These are phyloP conservation scores for Mucor racemosus DNA, from an alignment of 371 early-diverging fungal genomes.

Conservation along the genomic window DNA sequence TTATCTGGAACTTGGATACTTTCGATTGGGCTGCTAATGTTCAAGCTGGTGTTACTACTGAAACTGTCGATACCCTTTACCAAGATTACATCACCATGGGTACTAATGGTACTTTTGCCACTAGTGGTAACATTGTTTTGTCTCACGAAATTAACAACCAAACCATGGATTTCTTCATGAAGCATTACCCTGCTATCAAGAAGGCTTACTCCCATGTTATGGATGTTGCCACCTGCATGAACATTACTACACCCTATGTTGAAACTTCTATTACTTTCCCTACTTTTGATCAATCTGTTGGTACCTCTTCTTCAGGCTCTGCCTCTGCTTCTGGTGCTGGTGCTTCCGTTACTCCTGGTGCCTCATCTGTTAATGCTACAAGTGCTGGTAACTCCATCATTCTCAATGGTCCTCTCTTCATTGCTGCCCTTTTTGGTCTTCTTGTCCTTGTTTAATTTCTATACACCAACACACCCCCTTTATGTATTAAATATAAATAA, in stretches of 20 bases:
- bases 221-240: conserved; percentile 53
- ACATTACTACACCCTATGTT: conserved; percentile 49
- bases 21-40: conserved; percentile 46
- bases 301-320: conserved; percentile 17
- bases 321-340: conserved; percentile 16
- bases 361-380: background rate
- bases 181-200: conserved; percentile 46
- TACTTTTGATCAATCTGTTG: conserved; percentile 28
- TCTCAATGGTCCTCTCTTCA: conserved; percentile 28
- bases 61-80: conserved; percentile 34
- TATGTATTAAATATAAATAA: background rate
- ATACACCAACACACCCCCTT: background rate
- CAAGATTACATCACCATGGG: conserved; percentile 45
- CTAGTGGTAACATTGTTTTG: conserved; percentile 44
- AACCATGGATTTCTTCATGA: conserved; percentile 47
- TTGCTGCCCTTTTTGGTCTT: conserved; percentile 34
- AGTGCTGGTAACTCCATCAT: conserved; percentile 2
- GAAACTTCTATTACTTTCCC: conserved; percentile 41
- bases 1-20: conserved; percentile 51
- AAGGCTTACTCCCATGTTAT: conserved; percentile 43
- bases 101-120: conserved; percentile 40
- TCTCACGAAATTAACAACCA: conserved; percentile 52
- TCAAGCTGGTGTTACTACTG: conserved; percentile 26
- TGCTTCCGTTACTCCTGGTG: conserved; percentile 20
- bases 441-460: conserved; percentile 1